Evolutionary conservation across 1,284 basidiomycete genomes (phyloP).

Genomic region (Inonotus hispidus): DNA sequence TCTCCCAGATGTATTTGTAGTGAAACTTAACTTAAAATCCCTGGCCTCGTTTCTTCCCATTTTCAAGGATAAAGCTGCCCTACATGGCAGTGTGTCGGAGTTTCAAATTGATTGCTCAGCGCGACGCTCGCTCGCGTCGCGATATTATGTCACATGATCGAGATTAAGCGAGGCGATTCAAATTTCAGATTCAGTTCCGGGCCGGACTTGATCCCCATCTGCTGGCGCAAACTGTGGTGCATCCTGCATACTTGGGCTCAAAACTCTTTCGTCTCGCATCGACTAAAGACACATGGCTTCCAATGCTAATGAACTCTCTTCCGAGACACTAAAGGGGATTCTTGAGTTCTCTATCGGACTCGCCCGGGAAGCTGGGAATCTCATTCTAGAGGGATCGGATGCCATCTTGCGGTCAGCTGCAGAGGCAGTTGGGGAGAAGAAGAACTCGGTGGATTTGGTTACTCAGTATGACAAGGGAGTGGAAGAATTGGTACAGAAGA

Average conservation of each 20-base stretch:
- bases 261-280: neutral
- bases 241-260: too few species aligned
- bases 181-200: neutral
- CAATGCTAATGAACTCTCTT: constrained; percentile 30
- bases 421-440: constrained; percentile 73
- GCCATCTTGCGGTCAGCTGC: constrained; percentile 54
- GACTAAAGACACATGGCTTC: constrained; percentile 22
- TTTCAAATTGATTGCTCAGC: neutral
- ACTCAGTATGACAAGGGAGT: constrained; percentile 95
- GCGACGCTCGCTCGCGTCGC: neutral
- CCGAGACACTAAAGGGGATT: constrained; percentile 55
- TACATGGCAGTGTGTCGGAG: neutral
- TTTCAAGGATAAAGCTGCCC: neutral
- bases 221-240: too few species aligned
- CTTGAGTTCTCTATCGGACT: constrained; percentile 71
- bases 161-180: neutral
- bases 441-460: constrained; percentile 91
- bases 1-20: neutral
- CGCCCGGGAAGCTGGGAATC: constrained; percentile 63
- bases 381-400: constrained; percentile 70
- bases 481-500: constrained; percentile 77
- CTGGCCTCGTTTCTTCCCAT: neutral
- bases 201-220: too few species aligned
- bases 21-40: too few species aligned
- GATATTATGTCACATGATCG: neutral